These are phyloP conservation scores for Xerocomus potaroensis DNA, from an alignment of 768 basidiomycete genomes.

Conservation along the genomic window DNA sequence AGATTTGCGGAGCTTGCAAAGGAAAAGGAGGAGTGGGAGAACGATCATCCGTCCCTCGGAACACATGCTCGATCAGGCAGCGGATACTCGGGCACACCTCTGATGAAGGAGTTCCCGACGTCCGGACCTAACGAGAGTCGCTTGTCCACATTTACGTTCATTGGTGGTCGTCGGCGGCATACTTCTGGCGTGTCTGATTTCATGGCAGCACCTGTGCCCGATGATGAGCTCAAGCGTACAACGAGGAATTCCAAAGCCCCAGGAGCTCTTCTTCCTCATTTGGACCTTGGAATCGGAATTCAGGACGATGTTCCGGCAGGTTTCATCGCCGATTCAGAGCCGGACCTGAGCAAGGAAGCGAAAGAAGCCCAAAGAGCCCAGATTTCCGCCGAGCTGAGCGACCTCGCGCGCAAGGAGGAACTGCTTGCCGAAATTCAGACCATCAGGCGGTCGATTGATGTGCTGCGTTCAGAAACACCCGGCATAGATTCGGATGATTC, in stretches of 20 bases:
- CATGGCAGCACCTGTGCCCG: conserved; percentile 54
- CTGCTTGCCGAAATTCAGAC: conserved; percentile 74
- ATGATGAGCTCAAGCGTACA: conserved; percentile 57
- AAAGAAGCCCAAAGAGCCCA: conserved; percentile 32
- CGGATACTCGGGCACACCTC: conserved; percentile 55
- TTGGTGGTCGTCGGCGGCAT: conserved; percentile 52
- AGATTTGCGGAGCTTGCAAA: conserved; percentile 58
- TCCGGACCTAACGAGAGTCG: conserved; percentile 43
- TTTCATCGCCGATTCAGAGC: conserved; percentile 53
- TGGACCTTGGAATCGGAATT: conserved; percentile 74
- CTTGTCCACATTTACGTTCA: conserved; percentile 46
- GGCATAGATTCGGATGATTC: conserved; percentile 45
- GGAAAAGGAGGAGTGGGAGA: conserved; percentile 86
- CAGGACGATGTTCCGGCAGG: conserved; percentile 69
- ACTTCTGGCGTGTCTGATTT: conserved; percentile 73
- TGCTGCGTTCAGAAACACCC: conserved; percentile 67
- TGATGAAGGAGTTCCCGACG: conserved; percentile 61
- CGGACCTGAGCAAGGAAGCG: conserved; percentile 26
- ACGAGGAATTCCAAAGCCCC: conserved; percentile 47
- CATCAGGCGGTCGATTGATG: conserved; percentile 75
- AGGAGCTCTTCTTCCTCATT: conserved; percentile 53
- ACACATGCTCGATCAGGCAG: conserved; percentile 64
- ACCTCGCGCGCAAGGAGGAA: conserved; percentile 63
- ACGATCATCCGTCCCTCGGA: conserved; percentile 63
- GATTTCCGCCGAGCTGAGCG: conserved; percentile 42